Evolutionary conservation across 2,329 filamentous ascomycete genomes (phyloP), one percentile per base, ranked within the genome.

Genomic region (Paecilomyces sp.): DNA sequence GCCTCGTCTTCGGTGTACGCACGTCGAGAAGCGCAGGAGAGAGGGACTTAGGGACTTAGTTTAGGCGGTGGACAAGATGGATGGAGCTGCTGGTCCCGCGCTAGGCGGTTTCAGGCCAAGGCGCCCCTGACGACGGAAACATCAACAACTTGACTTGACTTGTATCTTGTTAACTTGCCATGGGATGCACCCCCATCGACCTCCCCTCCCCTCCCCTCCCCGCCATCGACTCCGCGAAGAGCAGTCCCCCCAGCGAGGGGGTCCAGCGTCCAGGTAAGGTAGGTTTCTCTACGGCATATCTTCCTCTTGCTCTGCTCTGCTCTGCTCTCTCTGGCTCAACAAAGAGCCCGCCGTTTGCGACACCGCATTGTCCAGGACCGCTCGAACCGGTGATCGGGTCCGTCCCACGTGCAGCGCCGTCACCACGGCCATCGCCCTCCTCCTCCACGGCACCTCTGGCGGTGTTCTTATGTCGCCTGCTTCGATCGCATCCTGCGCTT

Each of bases 391-490:
- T n/a, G 18, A 47, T 47, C 15, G 41, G 41, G 41, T 18, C 41
- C 5, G 15, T 47, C 15, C 41, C 41, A 47, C 41, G 41, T n/a
- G 41, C 41, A 47, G 7, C 18, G 41, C n/a, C n/a, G 4, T 7
- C 41, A 54, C 50, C 60, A n/a, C 58, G 55, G 51, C 62, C 61
- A 54, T 55, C 56, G 30, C 54, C 56, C 24, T 30, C 18, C 25
- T 58, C 62, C 63, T 63, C 62, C 58, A 66, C 57, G 60, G 63
- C 63, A 61, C 60, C 62, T 61, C 61, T 56, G n/a, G 41, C 56
- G 60, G 60, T 60, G 59, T 59, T 60, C 57, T 58, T 57, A 47
- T 47, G 41, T 47, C 41, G 52, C 52, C 52, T 54, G 52, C 52
- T 11, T 28, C 52, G 52, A 28, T 54, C 52, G 41, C 41, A 18